Evolutionary conservation across 2,329 filamentous ascomycete species (phyloP).

Genomic region (Sarocladium kiliense): DNA sequence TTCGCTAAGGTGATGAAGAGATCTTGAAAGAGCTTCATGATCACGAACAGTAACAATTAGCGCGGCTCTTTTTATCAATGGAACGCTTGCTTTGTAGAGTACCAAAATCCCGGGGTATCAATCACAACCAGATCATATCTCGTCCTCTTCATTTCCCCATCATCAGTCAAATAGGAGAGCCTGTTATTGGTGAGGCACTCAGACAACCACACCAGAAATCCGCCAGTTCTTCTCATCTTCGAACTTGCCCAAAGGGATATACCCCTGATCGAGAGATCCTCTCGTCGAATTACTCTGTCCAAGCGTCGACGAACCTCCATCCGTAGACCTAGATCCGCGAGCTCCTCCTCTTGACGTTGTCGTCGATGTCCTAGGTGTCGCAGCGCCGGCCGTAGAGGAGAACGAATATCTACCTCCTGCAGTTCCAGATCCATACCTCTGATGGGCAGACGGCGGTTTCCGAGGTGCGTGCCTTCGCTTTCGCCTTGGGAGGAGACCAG

Average conservation of each 20-base stretch:
- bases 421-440: neutral
- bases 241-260: neutral
- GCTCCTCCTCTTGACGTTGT: neutral
- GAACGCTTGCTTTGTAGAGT: neutral
- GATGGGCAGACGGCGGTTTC: conserved; percentile 1
- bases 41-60: neutral
- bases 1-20: neutral
- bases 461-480: neutral
- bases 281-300: neutral
- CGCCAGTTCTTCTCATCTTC: conserved; percentile 9
- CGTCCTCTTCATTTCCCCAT: no score
- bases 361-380: neutral
- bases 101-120: conserved; percentile 5
- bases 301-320: neutral
- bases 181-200: neutral
- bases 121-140: neutral
- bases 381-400: neutral
- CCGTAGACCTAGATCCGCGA: neutral
- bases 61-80: neutral
- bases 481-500: neutral
- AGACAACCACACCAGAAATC: neutral
- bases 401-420: neutral
- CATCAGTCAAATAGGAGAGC: no score
- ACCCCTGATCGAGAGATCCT: neutral
- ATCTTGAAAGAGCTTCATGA: neutral